These are phyloP conservation scores for Melampsora allii-populina DNA, from an alignment of 1,284 basidiomycete genomes.

Conservation along the genomic window DNA sequence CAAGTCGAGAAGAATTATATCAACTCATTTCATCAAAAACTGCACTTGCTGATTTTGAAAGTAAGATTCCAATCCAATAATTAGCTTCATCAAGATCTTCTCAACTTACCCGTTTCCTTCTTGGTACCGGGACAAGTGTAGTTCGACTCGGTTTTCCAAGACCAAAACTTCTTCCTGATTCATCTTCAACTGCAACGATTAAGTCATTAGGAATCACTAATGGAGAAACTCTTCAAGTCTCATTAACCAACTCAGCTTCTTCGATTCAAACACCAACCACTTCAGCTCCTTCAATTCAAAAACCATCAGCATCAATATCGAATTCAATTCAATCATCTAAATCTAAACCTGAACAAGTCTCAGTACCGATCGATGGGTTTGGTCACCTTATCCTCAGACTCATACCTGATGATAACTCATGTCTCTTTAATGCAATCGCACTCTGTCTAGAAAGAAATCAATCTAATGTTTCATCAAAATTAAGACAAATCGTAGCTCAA, in stretches of 20 bases:
- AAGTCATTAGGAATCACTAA: constrained; percentile 68
- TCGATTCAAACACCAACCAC: constrained; percentile 45
- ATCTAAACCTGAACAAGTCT: constrained; percentile 58
- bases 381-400: constrained; percentile 58
- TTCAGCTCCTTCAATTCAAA: constrained; percentile 42
- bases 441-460: constrained; percentile 78
- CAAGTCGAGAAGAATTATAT: constrained; percentile 9
- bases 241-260: constrained; percentile 52
- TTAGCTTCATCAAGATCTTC: not conserved
- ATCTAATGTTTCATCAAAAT: constrained; percentile 50
- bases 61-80: not conserved
- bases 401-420: constrained; percentile 89
- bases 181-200: constrained; percentile 67
- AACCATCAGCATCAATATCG: constrained; percentile 43
- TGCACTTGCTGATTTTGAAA: constrained; percentile 8
- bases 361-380: constrained; percentile 59
- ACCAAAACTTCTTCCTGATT: constrained; percentile 67
- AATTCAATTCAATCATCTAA: constrained; percentile 49
- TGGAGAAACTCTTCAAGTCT: constrained; percentile 80
- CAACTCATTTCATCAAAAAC: constrained; percentile 1
- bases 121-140: not conserved
- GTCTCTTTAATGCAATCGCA: constrained; percentile 79
- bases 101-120: not conserved
- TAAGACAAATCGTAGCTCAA: constrained; percentile 62
- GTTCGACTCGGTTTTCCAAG: constrained; percentile 28